These are phyloP conservation scores for Macrolepiota albuminosa DNA, from an alignment of 768 basidiomycete genomes.

Conservation along the genomic window DNA sequence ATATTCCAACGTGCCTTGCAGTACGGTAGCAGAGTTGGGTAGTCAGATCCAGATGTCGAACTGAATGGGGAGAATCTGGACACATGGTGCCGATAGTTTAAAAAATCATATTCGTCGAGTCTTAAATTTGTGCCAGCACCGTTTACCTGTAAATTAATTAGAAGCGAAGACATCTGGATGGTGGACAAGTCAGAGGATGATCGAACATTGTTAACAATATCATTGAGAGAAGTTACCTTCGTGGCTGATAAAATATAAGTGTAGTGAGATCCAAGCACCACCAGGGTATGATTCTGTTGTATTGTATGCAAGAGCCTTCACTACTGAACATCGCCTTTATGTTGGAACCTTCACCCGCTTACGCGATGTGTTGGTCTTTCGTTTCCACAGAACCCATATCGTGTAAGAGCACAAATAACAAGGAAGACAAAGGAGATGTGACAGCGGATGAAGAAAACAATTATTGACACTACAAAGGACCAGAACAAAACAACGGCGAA, in stretches of 20 bases:
- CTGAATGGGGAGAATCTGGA: not conserved
- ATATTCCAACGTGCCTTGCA: not conserved
- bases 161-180: not conserved
- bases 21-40: not conserved
- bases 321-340: not conserved
- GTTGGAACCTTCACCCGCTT: not conserved
- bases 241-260: not conserved
- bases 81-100: not conserved
- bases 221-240: not conserved
- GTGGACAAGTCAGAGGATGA: not conserved
- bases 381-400: not conserved
- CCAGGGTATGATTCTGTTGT: not conserved
- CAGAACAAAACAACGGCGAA: not conserved
- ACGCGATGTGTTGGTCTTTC: not conserved
- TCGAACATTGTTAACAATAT: not conserved
- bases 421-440: not conserved
- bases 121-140: not conserved
- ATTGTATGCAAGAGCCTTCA: not conserved
- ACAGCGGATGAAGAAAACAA: not conserved
- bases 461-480: not conserved
- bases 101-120: not conserved
- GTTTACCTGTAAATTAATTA: not conserved
- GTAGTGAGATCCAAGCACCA: not conserved
- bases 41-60: not conserved
- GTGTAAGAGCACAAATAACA: not conserved